Evolutionary conservation across 2,329 filamentous ascomycete genomes (phyloP), one percentile per base, ranked within the genome.

Genomic region (Rhynchosporium secalis): DNA sequence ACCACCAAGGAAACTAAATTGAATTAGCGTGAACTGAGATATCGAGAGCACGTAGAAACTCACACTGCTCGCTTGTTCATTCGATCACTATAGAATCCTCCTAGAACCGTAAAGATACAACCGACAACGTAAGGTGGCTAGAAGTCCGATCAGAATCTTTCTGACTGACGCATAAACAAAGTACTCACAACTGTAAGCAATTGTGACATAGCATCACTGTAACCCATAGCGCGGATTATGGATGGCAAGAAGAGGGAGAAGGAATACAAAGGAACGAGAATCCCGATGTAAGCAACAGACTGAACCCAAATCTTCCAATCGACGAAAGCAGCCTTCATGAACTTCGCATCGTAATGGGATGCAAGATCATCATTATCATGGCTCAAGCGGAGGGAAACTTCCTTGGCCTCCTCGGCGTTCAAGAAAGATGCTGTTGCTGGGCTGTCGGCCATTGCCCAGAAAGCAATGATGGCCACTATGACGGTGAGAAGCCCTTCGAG

Each of bases 1-100:
- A 40, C 75, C 75, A 76, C 87, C 83, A 13, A 83, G 76, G 62
- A 85, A 87, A 0, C 86, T 86, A 2, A 83, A 74, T 1, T 81
- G 74, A 72, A 86, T 85, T 59, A 60, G 58, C 29, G 20, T 20
- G 20, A 20, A 20, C 20, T 20, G 20, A 20, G 20, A 20, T 20
- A 20, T 20, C 20, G 20, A 20, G 20, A 20, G 20, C 20, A 20
- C 20, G 20, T 20, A 20, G 20, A 47, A 28, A 48, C 60, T n/a
- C 46, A 62, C 60, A 51, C 43, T 52, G 31, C 60, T 57, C 60
- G 46, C 46, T 51, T 62, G n/a, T 55, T 55, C n/a, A 62, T 13
- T 43, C 46, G 46, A n/a, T 62, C 76, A 73, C 69, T 82, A 72
- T 83, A 82, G 68, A 87, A 62, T 5, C 60, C 60, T n/a, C 60